phyloP scores from a whole-genome alignment of 306 rosid species.

The Nissolia schottii region DNA sequence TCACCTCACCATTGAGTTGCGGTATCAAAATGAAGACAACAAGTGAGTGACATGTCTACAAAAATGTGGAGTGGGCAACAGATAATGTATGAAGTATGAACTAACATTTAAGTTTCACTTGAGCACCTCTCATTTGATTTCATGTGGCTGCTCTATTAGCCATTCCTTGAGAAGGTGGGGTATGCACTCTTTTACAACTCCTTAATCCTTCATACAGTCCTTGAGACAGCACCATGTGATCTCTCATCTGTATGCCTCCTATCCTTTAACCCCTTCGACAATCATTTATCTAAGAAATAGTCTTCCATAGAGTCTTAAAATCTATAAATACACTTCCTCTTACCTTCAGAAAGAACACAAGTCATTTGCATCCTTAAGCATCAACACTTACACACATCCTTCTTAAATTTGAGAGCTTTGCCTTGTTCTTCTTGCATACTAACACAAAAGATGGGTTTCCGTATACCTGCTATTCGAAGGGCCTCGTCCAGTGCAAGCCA shows the following conservation, averaged over 20 bases:
- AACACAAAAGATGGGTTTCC: too few species aligned
- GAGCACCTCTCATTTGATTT: neutral
- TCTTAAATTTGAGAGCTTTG: too few species aligned
- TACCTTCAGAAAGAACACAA: neutral
- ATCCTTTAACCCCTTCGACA: neutral
- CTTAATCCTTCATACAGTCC: neutral
- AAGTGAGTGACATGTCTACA: slow-evolving; percentile 7
- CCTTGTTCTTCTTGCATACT: too few species aligned
- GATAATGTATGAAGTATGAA: neutral
- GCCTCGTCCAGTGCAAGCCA: neutral
- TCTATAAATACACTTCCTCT: neutral
- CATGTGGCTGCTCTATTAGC: neutral
- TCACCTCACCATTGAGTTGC: neutral
- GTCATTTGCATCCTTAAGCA: neutral
- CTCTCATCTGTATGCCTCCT: neutral
- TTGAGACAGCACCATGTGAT: slow-evolving; percentile 33
- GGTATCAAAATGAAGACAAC: neutral
- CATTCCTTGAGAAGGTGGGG: neutral
- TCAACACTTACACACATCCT: neutral
- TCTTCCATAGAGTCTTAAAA: neutral
- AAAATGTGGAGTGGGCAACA: neutral
- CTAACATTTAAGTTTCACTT: neutral
- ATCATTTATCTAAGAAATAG: neutral
- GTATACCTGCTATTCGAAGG: slow-evolving; percentile 19
- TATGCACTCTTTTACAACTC: neutral